Evolutionary conservation across 179 eudicot genomes (phyloP).

Genomic region (Silene coronaria): DNA sequence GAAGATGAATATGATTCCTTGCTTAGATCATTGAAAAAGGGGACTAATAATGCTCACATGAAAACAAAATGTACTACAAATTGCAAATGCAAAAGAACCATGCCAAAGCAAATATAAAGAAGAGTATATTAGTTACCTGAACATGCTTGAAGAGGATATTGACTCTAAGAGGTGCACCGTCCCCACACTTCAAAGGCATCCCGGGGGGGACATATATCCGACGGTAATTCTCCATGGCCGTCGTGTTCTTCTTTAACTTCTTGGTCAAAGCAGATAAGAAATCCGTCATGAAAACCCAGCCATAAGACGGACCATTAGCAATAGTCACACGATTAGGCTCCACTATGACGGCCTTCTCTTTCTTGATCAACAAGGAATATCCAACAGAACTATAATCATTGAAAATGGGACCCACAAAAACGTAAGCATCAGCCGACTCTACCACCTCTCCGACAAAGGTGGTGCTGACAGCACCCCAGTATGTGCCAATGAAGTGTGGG

Average conservation of each 20-base stretch:
- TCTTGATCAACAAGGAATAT: slow-evolving; percentile 63
- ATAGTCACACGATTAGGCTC: slow-evolving; percentile 65
- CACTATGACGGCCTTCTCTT: slow-evolving; percentile 56
- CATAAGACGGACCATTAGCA: slow-evolving; percentile 67
- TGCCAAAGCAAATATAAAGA: not conserved
- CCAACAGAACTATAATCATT: slow-evolving; percentile 88
- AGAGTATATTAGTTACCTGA: slow-evolving; percentile 35
- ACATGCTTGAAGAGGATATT: slow-evolving; percentile 76
- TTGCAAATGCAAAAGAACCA: not conserved
- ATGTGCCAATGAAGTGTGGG: slow-evolving; percentile 67
- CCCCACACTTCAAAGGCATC: slow-evolving; percentile 45
- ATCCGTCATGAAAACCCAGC: slow-evolving; percentile 76
- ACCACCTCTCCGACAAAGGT: slow-evolving; percentile 61
- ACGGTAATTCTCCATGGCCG: slow-evolving; percentile 59
- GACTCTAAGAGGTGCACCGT: slow-evolving; percentile 60
- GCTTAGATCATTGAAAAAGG: too few relatives aligned
- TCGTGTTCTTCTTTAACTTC: slow-evolving; percentile 55
- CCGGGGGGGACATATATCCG: slow-evolving; percentile 73
- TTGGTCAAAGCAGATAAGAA: slow-evolving; percentile 55
- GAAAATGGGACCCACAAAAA: slow-evolving; percentile 70
- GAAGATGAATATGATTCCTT: too few relatives aligned
- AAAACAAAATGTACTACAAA: not conserved
- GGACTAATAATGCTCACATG: too few relatives aligned
- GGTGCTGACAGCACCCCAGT: slow-evolving; percentile 78
- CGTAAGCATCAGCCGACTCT: slow-evolving; percentile 77